Evolutionary conservation across 371 early-diverging fungal species (phyloP).

Genomic region (Zychaea mexicana): DNA sequence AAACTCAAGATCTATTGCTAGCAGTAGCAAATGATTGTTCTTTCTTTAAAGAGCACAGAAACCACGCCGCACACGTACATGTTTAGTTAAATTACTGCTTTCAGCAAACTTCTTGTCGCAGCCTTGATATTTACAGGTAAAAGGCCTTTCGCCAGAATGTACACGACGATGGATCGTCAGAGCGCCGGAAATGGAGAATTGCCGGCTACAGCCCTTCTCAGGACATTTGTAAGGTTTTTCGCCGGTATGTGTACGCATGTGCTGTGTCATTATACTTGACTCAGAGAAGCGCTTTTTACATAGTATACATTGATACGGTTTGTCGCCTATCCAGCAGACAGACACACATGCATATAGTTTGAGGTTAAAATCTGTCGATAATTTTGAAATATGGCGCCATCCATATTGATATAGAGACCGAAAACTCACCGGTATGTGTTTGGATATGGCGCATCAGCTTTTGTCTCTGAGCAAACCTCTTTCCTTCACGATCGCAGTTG

Average conservation of each 20-base stretch:
- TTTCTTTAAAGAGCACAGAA: too few species aligned
- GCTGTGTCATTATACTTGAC: slow-evolving; percentile 79
- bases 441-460: slow-evolving; percentile 88
- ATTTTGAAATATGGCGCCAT: too few species aligned
- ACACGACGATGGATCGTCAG: slow-evolving; percentile 70
- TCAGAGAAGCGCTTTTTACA: slow-evolving; percentile 87
- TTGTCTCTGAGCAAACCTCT: slow-evolving; percentile 74
- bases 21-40: neutral
- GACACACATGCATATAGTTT: too few species aligned
- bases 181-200: slow-evolving; percentile 77
- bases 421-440: slow-evolving; percentile 63
- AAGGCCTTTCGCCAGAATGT: slow-evolving; percentile 77
- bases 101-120: slow-evolving; percentile 78
- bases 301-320: slow-evolving; percentile 79
- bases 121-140: slow-evolving; percentile 70
- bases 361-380: too few species aligned
- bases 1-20: too few species aligned
- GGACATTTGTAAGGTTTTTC: slow-evolving; percentile 86
- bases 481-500: slow-evolving; percentile 69
- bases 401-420: neutral
- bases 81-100: slow-evolving; percentile 80
- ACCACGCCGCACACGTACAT: slow-evolving; percentile 45
- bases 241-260: slow-evolving; percentile 84
- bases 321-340: slow-evolving; percentile 59
- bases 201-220: slow-evolving; percentile 63